Base-by-base conservation (phyloP, 202 grass and related monocot genomes). In the Schoenoplectus tabernaemontani region DNA sequence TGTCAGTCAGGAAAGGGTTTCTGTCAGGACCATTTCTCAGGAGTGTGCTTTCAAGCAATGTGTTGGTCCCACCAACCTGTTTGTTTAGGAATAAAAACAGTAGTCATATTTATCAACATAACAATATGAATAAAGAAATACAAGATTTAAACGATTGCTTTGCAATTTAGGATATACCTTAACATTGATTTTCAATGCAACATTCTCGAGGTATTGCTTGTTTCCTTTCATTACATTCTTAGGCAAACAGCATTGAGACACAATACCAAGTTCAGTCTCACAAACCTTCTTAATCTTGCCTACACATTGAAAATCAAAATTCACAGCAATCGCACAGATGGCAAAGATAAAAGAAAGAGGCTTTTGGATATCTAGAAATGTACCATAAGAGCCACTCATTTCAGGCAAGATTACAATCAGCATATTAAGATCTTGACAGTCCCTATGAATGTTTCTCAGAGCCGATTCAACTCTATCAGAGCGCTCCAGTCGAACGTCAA, bases 111-210 rank as follows among this genome's bases (percentile, higher is more conserved):
- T 44, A 28, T 73, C 17, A 64, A 83, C 26, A 58, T 11, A 22
- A 70, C 58, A 62, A 79, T 13, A 44, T 36, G 12, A 74, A 20
- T 12, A 65, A 34, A 65, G 16, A 34, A 36, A 74, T 4, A 74
- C 30, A 73, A 51, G 3, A 70, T 48, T 10, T 69, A 24, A 38
- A 33, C 17, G n/a, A 22, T 58, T 38, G 13, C 32, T 33, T 76
- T 15, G 15, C 26, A 24, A n/a, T n/a, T n/a, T 66, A n/a, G 20
- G 16, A 80, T 83, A 80, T 16, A 91, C 93, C 90, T 97, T 97
- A 10, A 93, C 90, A 84, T 91, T 97, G 78, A 97, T 89, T 87
- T 97, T 97, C 68, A 97, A 85, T 57, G 93, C 85, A 12, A 93
- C 83, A 79, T 97, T 97, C 88, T 89, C 88, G 0, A 97, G 67